Evolutionary conservation across 345 rosid species (phyloP), one percentile per base, ranked within the genome.

Genomic region (Erysimum cheiranthoides): DNA sequence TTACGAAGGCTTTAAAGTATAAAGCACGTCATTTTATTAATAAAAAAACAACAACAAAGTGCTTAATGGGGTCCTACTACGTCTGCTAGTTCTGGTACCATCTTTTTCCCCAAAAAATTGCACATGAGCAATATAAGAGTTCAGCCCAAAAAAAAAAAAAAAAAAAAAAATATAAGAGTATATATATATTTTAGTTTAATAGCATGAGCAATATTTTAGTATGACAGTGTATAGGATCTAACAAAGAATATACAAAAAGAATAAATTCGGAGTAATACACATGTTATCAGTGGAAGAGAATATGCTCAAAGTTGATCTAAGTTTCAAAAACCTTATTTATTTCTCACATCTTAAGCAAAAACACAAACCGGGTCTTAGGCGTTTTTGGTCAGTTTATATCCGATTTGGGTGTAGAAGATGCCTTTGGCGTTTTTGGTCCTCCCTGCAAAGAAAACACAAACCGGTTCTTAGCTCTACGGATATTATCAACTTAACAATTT

Each of bases 361-460:
- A 21, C 25, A 21, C 25, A 21, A 21, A 21, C 25, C 25, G 1
- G 25, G 25, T 21, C 25, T 21, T 21, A 1, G 25, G 25, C 25
- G 25, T 21, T 21, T 21, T 21, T 21, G 25, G 25, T 21, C 32
- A 30, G 16, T n/a, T 76, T 52, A 16, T 52, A 8, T 28, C 74
- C 8, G 42, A 49, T 30, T 18, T 43, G 11, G 65, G 40, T 34
- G 65, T 62, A 7, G 74, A 69, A 42, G 70, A n/a, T 53, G 71
- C 42, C 43, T 70, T 76, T 54, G 75, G 71, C 7, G 71, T 62
- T 64, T 18, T 70, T 46, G 59, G 66, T 69, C 59, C 80, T 46
- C 66, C 80, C 80, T 77, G 38, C 70, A 43, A 52, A 32, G 6
- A 13, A 42, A 28, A 35, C 32, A 56, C 52, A 61, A 76, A 28